phyloP scores from a whole-genome alignment of 495 filamentous ascomycete species.

The Penicillium malachiteum region DNA sequence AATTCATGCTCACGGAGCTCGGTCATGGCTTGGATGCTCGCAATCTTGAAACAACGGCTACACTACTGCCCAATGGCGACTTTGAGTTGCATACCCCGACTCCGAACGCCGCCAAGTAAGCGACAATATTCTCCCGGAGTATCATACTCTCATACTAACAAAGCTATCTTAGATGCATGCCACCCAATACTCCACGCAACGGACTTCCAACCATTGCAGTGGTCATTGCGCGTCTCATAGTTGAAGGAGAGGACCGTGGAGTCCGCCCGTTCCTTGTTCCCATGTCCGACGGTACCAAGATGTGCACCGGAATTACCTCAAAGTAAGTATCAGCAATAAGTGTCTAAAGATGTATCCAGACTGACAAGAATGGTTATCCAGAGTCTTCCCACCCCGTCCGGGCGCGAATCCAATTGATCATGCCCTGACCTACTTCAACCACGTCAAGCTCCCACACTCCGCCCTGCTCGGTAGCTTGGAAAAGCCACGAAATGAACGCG shows the following conservation, averaged over 20 bases:
- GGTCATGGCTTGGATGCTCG: slow-evolving; percentile 39
- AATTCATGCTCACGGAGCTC: slow-evolving; percentile 38
- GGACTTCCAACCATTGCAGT: slow-evolving; percentile 26
- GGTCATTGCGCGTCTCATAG: slow-evolving; percentile 31
- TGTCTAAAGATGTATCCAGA: background rate
- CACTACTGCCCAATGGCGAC: slow-evolving; percentile 26
- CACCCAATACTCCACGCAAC: slow-evolving; percentile 27
- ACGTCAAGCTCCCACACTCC: slow-evolving; percentile 20
- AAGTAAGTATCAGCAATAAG: background rate
- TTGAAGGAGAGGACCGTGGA: slow-evolving; percentile 23
- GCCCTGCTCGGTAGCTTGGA: slow-evolving; percentile 25
- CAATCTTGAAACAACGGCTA: slow-evolving; percentile 41
- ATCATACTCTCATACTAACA: background rate
- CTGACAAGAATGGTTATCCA: background rate
- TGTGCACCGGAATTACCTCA: slow-evolving; percentile 28
- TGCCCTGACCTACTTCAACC: slow-evolving; percentile 31
- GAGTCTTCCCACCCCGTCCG: slow-evolving; percentile 7
- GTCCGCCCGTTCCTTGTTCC: slow-evolving; percentile 28
- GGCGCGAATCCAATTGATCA: slow-evolving; percentile 33
- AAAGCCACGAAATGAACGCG: slow-evolving; percentile 16
- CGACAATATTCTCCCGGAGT: background rate
- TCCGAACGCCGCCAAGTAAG: slow-evolving; percentile 27
- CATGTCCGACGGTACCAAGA: slow-evolving; percentile 22
- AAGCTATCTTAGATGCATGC: slow-evolving; percentile 28
- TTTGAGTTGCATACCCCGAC: slow-evolving; percentile 35